phyloP scores from a whole-genome alignment of 768 basidiomycete genomes.

The Ephemerocybe angulata region DNA sequence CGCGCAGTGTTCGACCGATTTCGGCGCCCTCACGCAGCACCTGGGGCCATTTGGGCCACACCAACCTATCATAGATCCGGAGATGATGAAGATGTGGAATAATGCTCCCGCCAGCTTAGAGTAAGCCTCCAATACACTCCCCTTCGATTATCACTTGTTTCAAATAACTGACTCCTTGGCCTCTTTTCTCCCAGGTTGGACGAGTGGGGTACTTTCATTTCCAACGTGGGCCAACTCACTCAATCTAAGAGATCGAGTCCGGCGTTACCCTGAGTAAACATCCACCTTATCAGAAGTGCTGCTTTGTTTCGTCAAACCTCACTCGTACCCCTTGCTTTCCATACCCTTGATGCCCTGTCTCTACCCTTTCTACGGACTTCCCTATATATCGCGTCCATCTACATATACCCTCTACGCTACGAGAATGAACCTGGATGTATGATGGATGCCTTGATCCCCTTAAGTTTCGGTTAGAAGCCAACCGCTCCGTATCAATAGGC shows the following conservation, averaged over 20 bases:
- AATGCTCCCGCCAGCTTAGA: conserved; percentile 56
- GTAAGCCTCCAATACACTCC: conserved; percentile 37
- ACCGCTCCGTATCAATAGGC: no score
- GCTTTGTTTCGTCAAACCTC: neutral
- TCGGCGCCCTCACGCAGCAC: conserved; percentile 9
- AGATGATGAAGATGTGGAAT: conserved; percentile 62
- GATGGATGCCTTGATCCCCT: no score
- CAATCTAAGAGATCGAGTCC: conserved; percentile 3
- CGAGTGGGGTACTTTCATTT: conserved; percentile 42
- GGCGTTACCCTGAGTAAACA: no score
- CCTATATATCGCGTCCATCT: no score
- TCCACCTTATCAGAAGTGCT: neutral
- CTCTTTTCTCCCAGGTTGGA: conserved; percentile 28
- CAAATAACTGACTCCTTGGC: neutral
- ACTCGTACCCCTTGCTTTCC: neutral
- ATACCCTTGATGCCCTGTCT: neutral
- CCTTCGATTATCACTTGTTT: neutral
- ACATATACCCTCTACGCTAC: neutral
- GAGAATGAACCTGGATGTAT: neutral
- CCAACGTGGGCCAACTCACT: conserved; percentile 32
- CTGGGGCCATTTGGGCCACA: conserved; percentile 18
- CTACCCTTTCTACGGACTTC: no score
- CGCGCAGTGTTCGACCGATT: conserved; percentile 9
- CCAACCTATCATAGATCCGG: conserved; percentile 38
- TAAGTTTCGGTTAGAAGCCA: no score